Conservation (phyloP, 1,139 yeast genomes). For the Arxiozyma telluris region DNA sequence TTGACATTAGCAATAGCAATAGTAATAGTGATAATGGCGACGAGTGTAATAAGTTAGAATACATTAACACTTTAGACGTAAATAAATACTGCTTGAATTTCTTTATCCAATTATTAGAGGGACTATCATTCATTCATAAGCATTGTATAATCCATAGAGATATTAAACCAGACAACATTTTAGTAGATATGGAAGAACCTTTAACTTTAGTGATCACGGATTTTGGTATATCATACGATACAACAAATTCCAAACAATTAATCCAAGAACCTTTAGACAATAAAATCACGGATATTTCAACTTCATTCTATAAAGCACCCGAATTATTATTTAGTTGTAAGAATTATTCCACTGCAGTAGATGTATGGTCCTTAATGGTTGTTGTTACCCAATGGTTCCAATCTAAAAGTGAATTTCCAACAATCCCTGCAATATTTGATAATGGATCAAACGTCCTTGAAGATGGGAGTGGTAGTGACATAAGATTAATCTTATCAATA, state of each 20-base stretch:
- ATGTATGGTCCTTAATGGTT: constrained; percentile 77
- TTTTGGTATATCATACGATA: constrained; percentile 64
- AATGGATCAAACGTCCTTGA: constrained; percentile 27
- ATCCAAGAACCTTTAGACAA: constrained; percentile 35
- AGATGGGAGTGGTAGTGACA: constrained; percentile 45
- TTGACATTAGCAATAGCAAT: too few species aligned
- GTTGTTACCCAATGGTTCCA: constrained; percentile 55
- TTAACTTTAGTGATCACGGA: constrained; percentile 50
- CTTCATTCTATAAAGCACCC: constrained; percentile 75
- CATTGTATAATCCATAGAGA: constrained; percentile 78
- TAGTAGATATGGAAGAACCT: constrained; percentile 12
- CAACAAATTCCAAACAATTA: constrained; percentile 29
- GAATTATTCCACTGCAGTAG: constrained; percentile 55
- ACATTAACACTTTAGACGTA: constrained; percentile 16
- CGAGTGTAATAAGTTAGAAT: constrained; percentile 6
- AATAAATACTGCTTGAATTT: constrained; percentile 28
- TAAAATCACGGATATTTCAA: constrained; percentile 65
- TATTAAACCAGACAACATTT: constrained; percentile 73
- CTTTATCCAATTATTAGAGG: constrained; percentile 39
- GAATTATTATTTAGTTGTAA: constrained; percentile 67
- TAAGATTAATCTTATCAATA: constrained; percentile 54
- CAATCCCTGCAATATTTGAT: constrained; percentile 21
- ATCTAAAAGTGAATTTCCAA: constrained; percentile 29
- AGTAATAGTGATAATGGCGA: neutral
- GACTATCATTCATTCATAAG: constrained; percentile 44